A percentile compares a stretch with the other conserved stretches of the same genome.
Evolutionary conservation across 2,329 filamentous ascomycete species (phyloP).

Genomic region (Ophiostoma sp.): DNA sequence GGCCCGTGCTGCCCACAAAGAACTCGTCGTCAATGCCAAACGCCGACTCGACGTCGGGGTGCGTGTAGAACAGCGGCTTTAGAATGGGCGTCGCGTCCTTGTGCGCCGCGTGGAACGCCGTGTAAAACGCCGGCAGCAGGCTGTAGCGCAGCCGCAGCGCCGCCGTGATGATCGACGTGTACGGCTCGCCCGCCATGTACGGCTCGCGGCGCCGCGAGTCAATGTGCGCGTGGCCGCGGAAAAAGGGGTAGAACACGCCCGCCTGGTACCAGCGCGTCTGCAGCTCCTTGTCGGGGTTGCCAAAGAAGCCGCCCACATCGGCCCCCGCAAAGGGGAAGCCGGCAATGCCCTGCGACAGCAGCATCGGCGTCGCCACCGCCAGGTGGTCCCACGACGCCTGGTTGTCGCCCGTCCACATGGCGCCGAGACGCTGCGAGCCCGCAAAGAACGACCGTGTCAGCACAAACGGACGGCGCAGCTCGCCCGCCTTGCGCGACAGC

Average conservation of each 20-base stretch:
- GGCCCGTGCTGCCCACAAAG: constrained; percentile 79
- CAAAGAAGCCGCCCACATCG: constrained; percentile 96
- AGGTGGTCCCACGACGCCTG: constrained; percentile 89
- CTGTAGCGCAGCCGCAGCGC: constrained; percentile 85
- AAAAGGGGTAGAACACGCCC: constrained; percentile 95
- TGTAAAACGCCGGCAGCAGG: constrained; percentile 91
- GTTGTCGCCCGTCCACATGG: constrained; percentile 99
- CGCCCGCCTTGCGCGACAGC: constrained; percentile 77
- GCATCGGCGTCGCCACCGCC: constrained; percentile 85
- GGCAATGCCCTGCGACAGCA: constrained; percentile 84
- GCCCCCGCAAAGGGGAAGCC: constrained; percentile 93
- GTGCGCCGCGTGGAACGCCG: constrained; percentile 86
- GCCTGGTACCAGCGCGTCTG: constrained; percentile 94
- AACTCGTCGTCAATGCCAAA: constrained; percentile 89
- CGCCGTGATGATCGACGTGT: constrained; percentile 78
- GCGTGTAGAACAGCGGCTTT: constrained; percentile 86
- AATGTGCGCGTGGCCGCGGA: constrained; percentile 95
- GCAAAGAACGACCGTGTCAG: constrained; percentile 90
- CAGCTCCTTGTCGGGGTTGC: constrained; percentile 89
- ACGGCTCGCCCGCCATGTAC: constrained; percentile 79
- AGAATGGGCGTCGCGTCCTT: constrained; percentile 80
- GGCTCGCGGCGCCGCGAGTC: constrained; percentile 92
- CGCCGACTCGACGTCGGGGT: constrained; percentile 79
- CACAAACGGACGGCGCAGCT: constrained; percentile 80
- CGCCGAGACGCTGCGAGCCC: constrained; percentile 81